Conservation (phyloP, 75 land plant genomes). For the Chamaecyparis obtusa region DNA sequence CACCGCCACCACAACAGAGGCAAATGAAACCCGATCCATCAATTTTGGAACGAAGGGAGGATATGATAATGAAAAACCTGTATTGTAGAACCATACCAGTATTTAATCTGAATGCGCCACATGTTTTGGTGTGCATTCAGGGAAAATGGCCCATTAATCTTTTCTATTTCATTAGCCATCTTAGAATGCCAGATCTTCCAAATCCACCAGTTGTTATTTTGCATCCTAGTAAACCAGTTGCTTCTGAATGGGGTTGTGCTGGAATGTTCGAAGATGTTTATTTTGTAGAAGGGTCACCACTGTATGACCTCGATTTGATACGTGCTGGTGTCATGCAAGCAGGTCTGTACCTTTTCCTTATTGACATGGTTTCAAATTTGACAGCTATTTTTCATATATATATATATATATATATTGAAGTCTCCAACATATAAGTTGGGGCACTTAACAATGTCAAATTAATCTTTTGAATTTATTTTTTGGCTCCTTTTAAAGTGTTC, state of each 20-base stretch:
- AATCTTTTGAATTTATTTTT: too few relatives aligned
- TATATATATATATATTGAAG: too few relatives aligned
- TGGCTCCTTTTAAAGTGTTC: neutral
- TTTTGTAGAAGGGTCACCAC: constrained; percentile 41
- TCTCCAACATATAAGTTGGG: too few relatives aligned
- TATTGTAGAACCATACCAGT: constrained; percentile 23
- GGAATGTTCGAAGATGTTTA: constrained; percentile 46
- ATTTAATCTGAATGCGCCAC: constrained; percentile 17
- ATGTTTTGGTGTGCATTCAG: constrained; percentile 42
- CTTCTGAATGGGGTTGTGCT: constrained; percentile 48
- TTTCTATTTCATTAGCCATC: constrained; percentile 38
- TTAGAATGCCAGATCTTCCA: constrained; percentile 28
- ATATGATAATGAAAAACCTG: constrained; percentile 26
- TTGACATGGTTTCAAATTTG: neutral
- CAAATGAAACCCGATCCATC: constrained; percentile 36
- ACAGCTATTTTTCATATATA: neutral
- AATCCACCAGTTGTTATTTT: constrained; percentile 39
- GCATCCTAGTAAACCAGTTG: constrained; percentile 31
- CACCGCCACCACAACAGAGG: constrained; percentile 29
- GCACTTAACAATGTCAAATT: neutral
- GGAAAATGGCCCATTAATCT: constrained; percentile 44
- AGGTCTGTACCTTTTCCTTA: constrained; percentile 13
- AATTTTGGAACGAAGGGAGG: constrained; percentile 26
- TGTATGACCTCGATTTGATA: constrained; percentile 50
- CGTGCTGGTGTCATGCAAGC: constrained; percentile 47